Percentiles rank a stretch among this genome's conserved stretches.
Evolutionary conservation across 2,329 filamentous ascomycete species (phyloP).

Genomic region (Clarireedia homoeocarpa): DNA sequence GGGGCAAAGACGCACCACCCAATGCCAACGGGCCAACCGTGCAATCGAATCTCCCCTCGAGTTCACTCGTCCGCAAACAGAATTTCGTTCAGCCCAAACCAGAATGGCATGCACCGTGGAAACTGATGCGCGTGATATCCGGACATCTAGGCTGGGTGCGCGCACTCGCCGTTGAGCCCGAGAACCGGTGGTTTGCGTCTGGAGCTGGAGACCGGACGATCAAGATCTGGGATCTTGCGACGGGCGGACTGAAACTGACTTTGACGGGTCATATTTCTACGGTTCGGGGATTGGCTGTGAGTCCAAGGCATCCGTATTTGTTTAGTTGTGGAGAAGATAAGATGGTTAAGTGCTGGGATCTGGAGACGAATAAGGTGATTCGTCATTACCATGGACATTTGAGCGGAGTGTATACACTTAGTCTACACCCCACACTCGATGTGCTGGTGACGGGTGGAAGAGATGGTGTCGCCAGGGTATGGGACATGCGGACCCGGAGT

Average conservation of each 20-base stretch:
- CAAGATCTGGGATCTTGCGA: constrained; percentile 96
- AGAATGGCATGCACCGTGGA: constrained; percentile 97
- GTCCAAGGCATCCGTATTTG: constrained; percentile 87
- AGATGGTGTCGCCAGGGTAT: constrained; percentile 89
- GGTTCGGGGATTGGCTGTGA: constrained; percentile 85
- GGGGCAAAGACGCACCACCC: constrained; percentile 39
- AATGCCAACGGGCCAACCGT: constrained; percentile 49
- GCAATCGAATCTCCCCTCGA: constrained; percentile 40
- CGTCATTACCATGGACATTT: constrained; percentile 95
- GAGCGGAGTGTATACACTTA: constrained; percentile 88
- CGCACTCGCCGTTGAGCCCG: constrained; percentile 81
- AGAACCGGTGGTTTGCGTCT: constrained; percentile 95
- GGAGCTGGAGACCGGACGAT: constrained; percentile 94
- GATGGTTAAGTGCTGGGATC: constrained; percentile 99
- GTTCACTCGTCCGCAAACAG: constrained; percentile 49
- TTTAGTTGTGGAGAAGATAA: constrained; percentile 99
- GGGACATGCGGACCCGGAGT: constrained; percentile 96
- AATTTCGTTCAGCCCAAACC: constrained; percentile 65
- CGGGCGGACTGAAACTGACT: constrained; percentile 75
- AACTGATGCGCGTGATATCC: constrained; percentile 94
- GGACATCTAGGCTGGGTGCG: constrained; percentile 95
- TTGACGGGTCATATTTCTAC: constrained; percentile 92
- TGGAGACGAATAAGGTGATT: constrained; percentile 99
- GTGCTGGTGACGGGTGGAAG: constrained; percentile 90
- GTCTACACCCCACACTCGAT: constrained; percentile 90